phyloP scores from a whole-genome alignment of 2,329 filamentous ascomycete species.

The Scedosporium apiospermum region DNA sequence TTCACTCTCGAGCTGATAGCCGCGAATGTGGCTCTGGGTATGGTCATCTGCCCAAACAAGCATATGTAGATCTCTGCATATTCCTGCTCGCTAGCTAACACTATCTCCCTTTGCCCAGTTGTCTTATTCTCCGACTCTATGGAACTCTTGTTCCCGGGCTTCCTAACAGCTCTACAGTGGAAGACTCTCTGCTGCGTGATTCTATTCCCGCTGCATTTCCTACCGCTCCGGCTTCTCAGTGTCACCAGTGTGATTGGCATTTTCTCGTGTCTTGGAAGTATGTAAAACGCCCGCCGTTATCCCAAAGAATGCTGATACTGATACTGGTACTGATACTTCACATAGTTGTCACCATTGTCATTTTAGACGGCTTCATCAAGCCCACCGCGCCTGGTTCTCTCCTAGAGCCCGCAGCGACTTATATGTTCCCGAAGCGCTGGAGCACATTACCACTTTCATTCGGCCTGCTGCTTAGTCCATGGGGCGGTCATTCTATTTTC shows the following conservation, averaged over 20 bases:
- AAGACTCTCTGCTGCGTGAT: conserved; percentile 75
- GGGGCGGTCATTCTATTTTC: conserved; percentile 60
- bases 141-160: conserved; percentile 63
- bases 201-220: conserved; percentile 72
- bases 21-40: conserved; percentile 68
- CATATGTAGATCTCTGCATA: not conserved
- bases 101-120: conserved; percentile 26
- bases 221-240: conserved; percentile 74
- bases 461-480: conserved; percentile 75
- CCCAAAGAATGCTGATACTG: not conserved
- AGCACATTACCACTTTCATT: conserved; percentile 77
- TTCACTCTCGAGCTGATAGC: conserved; percentile 84
- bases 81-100: not conserved
- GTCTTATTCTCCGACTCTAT: conserved; percentile 92
- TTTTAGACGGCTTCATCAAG: conserved; percentile 81
- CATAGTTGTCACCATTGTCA: conserved; percentile 71
- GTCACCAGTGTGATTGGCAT: conserved; percentile 93
- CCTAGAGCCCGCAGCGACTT: conserved; percentile 67
- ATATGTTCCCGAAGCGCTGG: conserved; percentile 81
- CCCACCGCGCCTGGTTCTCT: conserved; percentile 71
- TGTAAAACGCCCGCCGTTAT: conserved; percentile 28
- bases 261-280: conserved; percentile 77
- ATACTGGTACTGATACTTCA: too few relatives aligned
- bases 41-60: not conserved
- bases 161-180: conserved; percentile 61